Evolutionary conservation across 495 filamentous ascomycete genomes (phyloP).

Genomic region (Penicillium paxilli): DNA sequence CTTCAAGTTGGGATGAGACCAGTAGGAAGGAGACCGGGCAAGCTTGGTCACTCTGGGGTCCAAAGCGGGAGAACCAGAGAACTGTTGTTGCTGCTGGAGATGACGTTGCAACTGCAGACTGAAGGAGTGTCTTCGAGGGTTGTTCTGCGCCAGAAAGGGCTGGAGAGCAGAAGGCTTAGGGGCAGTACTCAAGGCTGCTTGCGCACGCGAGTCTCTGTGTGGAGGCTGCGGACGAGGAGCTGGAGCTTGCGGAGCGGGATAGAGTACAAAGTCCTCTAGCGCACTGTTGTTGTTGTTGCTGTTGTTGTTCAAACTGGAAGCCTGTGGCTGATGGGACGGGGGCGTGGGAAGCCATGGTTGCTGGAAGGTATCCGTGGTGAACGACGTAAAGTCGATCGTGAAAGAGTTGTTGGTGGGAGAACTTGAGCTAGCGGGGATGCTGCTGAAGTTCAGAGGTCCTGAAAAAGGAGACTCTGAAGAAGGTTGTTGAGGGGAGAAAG

Average conservation of each 20-base stretch:
- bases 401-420: constrained; percentile 42
- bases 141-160: constrained; percentile 36
- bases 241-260: constrained; percentile 28
- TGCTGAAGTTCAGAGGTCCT: constrained; percentile 60
- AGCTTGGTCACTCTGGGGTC: constrained; percentile 42
- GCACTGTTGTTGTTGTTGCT: constrained; percentile 43
- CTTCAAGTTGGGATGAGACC: constrained; percentile 44
- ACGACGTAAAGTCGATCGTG: constrained; percentile 58
- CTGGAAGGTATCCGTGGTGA: constrained; percentile 65
- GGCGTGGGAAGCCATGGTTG: constrained; percentile 64
- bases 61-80: constrained; percentile 34
- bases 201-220: constrained; percentile 35
- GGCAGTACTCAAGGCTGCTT: constrained; percentile 38
- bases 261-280: constrained; percentile 50
- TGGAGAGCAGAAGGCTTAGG: constrained; percentile 38
- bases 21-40: constrained; percentile 43
- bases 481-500: constrained; percentile 37
- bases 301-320: constrained; percentile 47
- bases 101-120: constrained; percentile 40
- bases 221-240: constrained; percentile 33
- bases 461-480: constrained; percentile 46
- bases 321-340: constrained; percentile 45
- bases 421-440: constrained; percentile 55
- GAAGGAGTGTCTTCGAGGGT: constrained; percentile 34
- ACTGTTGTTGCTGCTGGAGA: constrained; percentile 39